Evolutionary conservation across 345 rosid species (phyloP).

Genomic region (Cardamine chenopodiifolia): DNA sequence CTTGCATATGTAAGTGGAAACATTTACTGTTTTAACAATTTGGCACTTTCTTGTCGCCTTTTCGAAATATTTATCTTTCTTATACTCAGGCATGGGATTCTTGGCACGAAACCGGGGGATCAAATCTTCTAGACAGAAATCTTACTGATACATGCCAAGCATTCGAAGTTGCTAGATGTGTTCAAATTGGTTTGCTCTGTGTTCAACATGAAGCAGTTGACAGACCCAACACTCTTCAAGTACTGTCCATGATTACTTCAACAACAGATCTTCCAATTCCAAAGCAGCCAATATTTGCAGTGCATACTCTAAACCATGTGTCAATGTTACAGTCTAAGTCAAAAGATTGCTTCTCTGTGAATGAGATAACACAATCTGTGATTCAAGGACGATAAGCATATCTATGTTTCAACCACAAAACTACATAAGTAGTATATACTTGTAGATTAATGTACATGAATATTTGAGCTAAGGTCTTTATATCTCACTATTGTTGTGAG

Average conservation of each 20-base stretch:
- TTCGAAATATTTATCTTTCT: not conserved
- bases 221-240: conserved; percentile 37
- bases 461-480: not conserved
- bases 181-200: conserved; percentile 38
- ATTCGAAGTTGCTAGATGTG: conserved; percentile 30
- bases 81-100: conserved; percentile 33
- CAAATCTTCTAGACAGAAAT: conserved; percentile 24
- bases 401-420: not conserved
- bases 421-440: not conserved
- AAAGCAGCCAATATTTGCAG: conserved; percentile 36
- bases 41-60: not conserved
- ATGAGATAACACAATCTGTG: conserved; percentile 39
- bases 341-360: conserved; percentile 8
- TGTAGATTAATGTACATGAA: conserved; percentile 7
- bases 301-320: conserved; percentile 21
- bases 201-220: conserved; percentile 38
- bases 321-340: conserved; percentile 20
- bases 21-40: not conserved
- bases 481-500: not conserved
- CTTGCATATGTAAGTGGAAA: conserved; percentile 40
- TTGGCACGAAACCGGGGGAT: conserved; percentile 34
- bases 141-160: conserved; percentile 21
- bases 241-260: conserved; percentile 34
- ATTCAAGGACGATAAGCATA: conserved; percentile 33
- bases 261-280: conserved; percentile 35